phyloP scores from a whole-genome alignment of 805 yeast species.

The Saccharomycopsis schoenii region DNA sequence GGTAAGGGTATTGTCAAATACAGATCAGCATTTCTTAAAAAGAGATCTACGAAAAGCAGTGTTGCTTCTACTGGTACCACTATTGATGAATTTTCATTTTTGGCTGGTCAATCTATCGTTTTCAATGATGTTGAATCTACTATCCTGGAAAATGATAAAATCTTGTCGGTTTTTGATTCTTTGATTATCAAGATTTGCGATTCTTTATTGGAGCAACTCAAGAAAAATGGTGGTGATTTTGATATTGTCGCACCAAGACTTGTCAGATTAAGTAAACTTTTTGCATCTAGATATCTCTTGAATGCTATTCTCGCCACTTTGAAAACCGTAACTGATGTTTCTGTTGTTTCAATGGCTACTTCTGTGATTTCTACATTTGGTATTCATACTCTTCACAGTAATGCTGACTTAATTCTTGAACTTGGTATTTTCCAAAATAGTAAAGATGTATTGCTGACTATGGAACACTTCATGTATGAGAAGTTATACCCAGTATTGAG shows the following conservation, averaged over 20 bases:
- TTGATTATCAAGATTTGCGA: background rate
- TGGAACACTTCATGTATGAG: slow-evolving; percentile 35
- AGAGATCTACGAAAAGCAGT: slow-evolving; percentile 20
- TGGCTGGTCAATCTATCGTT: background rate
- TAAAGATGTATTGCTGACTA: slow-evolving; percentile 28
- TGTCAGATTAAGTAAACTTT: background rate
- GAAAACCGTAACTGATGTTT: background rate
- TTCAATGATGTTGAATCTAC: background rate
- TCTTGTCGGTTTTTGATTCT: background rate
- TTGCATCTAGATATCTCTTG: background rate
- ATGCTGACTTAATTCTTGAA: background rate
- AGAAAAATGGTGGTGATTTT: background rate
- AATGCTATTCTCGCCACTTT: background rate
- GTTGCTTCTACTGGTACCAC: background rate
- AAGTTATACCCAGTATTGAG: slow-evolving; percentile 43
- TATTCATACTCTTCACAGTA: background rate
- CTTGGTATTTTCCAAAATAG: slow-evolving; percentile 23
- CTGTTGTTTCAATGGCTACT: background rate
- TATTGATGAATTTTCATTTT: background rate
- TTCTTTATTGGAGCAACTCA: background rate
- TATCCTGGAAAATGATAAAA: background rate
- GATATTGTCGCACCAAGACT: background rate
- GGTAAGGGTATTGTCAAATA: slow-evolving; percentile 58
- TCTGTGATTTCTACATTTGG: background rate
- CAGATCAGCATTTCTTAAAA: slow-evolving; percentile 30